Percentiles rank a stretch among this genome's conserved stretches.
Conservation (phyloP, 306 rosid genomes). For the Elaeagnus macrophylla region DNA sequence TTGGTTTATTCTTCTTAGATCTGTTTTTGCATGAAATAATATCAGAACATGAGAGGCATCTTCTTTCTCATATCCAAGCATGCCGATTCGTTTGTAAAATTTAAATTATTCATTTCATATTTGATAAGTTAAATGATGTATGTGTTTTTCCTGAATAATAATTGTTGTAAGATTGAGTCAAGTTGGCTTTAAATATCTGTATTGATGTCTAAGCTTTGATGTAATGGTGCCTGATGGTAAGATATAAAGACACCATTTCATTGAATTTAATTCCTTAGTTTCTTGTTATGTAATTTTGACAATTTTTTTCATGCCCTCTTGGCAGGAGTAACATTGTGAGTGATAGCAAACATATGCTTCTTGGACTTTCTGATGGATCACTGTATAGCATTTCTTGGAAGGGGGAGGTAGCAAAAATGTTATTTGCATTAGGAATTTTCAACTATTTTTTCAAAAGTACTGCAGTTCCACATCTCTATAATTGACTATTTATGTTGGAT, state of each 20-base stretch:
- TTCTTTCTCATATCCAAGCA: no score
- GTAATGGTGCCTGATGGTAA: slow-evolving; percentile 2
- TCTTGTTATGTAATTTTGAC: slow-evolving; percentile 22
- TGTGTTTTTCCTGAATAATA: no score
- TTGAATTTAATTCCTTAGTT: slow-evolving; percentile 16
- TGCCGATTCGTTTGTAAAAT: no score
- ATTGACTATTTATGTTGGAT: slow-evolving; percentile 6
- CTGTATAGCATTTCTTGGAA: slow-evolving; percentile 88
- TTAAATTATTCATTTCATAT: no score
- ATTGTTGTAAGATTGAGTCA: no score
- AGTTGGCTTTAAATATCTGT: no score
- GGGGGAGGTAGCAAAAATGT: slow-evolving; percentile 66
- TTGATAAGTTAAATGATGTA: no score
- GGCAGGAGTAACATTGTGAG: slow-evolving; percentile 83
- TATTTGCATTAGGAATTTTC: slow-evolving; percentile 1
- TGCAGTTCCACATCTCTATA: slow-evolving; percentile 2
- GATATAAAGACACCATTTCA: slow-evolving; percentile 8
- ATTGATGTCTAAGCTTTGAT: no score
- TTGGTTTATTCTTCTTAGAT: no score
- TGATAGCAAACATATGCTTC: slow-evolving; percentile 70
- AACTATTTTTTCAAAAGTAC: slow-evolving; percentile 1
- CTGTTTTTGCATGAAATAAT: no score
- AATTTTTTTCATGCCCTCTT: slow-evolving; percentile 15
- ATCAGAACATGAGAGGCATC: no score
- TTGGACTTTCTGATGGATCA: slow-evolving; percentile 90